A percentile compares a stretch with the other conserved stretches of the same genome.
These are phyloP conservation scores for Serpula lacrymans DNA, from an alignment of 768 basidiomycete species.

Conservation along the genomic window DNA sequence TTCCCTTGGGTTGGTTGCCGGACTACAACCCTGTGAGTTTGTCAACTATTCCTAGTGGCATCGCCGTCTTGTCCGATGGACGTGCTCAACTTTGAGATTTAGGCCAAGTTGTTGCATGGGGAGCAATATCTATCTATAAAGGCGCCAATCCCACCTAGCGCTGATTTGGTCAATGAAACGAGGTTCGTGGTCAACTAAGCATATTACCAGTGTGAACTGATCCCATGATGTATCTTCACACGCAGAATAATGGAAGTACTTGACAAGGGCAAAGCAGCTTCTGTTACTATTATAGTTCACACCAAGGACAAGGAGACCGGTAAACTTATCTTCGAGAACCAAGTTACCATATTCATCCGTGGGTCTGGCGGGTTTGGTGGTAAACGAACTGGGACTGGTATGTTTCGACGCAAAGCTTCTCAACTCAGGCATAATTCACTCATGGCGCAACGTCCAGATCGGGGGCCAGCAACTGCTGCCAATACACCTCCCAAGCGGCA, in stretches of 20 bases:
- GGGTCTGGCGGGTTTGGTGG: conserved; percentile 97
- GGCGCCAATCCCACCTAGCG: conserved; percentile 81
- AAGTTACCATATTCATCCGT: conserved; percentile 87
- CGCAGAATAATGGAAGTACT: conserved; percentile 71
- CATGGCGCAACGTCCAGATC: conserved; percentile 59
- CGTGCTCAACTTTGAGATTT: neutral
- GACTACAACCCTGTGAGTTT: conserved; percentile 87
- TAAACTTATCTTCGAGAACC: conserved; percentile 85
- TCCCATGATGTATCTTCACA: neutral
- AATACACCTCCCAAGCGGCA: conserved; percentile 79
- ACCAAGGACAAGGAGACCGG: conserved; percentile 81
- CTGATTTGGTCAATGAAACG: conserved; percentile 70
- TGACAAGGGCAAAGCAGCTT: conserved; percentile 92
- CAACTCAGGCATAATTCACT: neutral
- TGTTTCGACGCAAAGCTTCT: conserved; percentile 14
- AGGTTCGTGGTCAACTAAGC: conserved; percentile 40
- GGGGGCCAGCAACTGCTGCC: conserved; percentile 80
- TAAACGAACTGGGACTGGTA: conserved; percentile 78
- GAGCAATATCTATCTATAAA: conserved; percentile 93
- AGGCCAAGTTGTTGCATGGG: conserved; percentile 97
- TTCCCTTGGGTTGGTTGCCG: conserved; percentile 84
- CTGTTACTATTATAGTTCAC: conserved; percentile 74
- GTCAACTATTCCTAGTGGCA: neutral
- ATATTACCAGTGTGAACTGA: neutral
- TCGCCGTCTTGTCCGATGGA: neutral